Evolutionary conservation across 306 rosid genomes (phyloP).

Genomic region (Hylodesmum podocarpum): DNA sequence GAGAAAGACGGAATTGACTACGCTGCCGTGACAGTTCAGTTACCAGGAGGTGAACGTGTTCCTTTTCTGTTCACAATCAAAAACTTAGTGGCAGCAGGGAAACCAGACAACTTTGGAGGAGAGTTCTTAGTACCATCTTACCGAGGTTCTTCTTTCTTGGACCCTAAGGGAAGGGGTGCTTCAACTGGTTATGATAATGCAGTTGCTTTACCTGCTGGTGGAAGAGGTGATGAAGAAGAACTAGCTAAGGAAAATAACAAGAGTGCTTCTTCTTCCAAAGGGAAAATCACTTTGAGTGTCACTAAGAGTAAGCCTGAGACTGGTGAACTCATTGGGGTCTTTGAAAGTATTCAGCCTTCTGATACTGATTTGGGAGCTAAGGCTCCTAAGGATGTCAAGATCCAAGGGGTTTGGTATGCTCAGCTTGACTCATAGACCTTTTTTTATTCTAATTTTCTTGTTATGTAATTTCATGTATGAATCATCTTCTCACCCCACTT

Average conservation of each 20-base stretch:
- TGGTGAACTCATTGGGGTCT: slow-evolving; percentile 89
- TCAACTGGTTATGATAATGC: slow-evolving; percentile 90
- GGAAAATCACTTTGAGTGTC: slow-evolving; percentile 84
- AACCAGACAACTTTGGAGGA: slow-evolving; percentile 70
- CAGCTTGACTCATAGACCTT: slow-evolving; percentile 72
- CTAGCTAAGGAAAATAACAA: slow-evolving; percentile 78
- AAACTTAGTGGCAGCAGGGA: slow-evolving; percentile 87
- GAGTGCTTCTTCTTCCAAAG: slow-evolving; percentile 68
- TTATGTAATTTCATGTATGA: not conserved
- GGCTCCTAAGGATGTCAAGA: slow-evolving; percentile 89
- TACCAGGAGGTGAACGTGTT: slow-evolving; percentile 93
- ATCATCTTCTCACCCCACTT: not conserved
- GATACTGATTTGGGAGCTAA: slow-evolving; percentile 99
- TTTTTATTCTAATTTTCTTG: slow-evolving; percentile 6
- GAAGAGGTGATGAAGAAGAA: slow-evolving; percentile 96
- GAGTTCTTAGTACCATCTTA: slow-evolving; percentile 85
- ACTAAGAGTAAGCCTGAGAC: slow-evolving; percentile 84
- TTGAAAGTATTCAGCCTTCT: slow-evolving; percentile 90
- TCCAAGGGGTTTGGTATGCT: slow-evolving; percentile 95
- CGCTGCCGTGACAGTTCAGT: slow-evolving; percentile 87
- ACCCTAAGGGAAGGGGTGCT: slow-evolving; percentile 99
- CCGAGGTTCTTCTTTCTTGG: slow-evolving; percentile 93
- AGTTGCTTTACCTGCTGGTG: slow-evolving; percentile 85
- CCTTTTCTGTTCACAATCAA: slow-evolving; percentile 96
- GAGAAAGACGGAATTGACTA: slow-evolving; percentile 95